These are phyloP conservation scores for Cucumis hystrix DNA, from an alignment of 306 rosid species.

Conservation along the genomic window DNA sequence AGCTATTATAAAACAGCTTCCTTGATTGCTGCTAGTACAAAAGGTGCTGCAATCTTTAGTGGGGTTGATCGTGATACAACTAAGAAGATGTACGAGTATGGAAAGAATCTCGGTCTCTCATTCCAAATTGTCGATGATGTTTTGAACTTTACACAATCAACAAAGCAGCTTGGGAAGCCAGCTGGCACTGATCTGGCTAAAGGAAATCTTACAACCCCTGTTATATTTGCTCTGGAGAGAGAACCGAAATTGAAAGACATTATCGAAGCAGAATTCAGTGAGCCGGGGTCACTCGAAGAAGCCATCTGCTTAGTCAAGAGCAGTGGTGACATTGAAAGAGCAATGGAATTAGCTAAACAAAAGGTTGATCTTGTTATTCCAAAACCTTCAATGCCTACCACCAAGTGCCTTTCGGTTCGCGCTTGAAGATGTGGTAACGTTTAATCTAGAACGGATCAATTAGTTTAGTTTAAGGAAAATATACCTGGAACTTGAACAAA, in stretches of 20 bases:
- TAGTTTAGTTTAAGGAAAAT: slow-evolving; percentile 5
- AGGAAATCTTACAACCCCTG: slow-evolving; percentile 91
- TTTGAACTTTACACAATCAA: slow-evolving; percentile 82
- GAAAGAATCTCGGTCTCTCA: slow-evolving; percentile 82
- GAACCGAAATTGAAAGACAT: slow-evolving; percentile 68
- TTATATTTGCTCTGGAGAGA: slow-evolving; percentile 66
- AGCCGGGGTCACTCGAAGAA: slow-evolving; percentile 62
- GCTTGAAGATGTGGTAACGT: slow-evolving; percentile 76
- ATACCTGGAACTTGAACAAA: slow-evolving; percentile 1
- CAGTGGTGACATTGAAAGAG: slow-evolving; percentile 70
- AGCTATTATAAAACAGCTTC: slow-evolving; percentile 95
- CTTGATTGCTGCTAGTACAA: slow-evolving; percentile 80
- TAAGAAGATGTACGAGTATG: slow-evolving; percentile 76
- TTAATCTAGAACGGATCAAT: slow-evolving; percentile 75
- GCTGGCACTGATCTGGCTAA: slow-evolving; percentile 79
- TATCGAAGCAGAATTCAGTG: slow-evolving; percentile 80
- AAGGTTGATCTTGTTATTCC: slow-evolving; percentile 81
- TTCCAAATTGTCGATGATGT: slow-evolving; percentile 95
- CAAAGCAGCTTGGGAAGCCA: slow-evolving; percentile 93
- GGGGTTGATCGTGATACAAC: slow-evolving; percentile 32
- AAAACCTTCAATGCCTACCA: slow-evolving; percentile 73
- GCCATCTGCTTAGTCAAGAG: slow-evolving; percentile 65
- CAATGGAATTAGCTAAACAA: slow-evolving; percentile 63
- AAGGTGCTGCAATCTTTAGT: slow-evolving; percentile 91
- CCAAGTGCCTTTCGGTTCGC: slow-evolving; percentile 43